Base-by-base conservation (phyloP, 2,329 filamentous ascomycete genomes). In the Aspergillus calidoustus region DNA sequence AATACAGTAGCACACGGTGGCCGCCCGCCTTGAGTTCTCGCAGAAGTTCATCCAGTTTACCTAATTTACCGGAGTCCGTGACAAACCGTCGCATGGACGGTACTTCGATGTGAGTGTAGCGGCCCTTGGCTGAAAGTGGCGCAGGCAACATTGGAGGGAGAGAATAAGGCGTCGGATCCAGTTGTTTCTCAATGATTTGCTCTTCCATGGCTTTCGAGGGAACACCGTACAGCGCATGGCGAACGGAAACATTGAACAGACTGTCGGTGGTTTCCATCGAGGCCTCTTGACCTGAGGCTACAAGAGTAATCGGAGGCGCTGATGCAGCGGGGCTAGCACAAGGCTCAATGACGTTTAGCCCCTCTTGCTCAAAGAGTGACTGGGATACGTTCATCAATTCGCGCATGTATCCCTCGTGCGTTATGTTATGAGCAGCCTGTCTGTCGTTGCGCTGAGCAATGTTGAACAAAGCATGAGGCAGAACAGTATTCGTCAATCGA, bases 11-110 rank as follows among this genome's bases (percentile, higher is more conserved):
- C 23, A 99, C 95, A 72, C 95, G 93, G 71, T 99, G 95, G 41
- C 91, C 91, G 65, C 91, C 91, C 64, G 92, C 90, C 84, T 98
- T 99, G 72, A 99, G 88, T 76, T 93, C 86, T 75, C 91, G 91
- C 15, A 99, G 85, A 19, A 99, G 83, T 67, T 91, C 84, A 75
- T 99, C 95, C 54, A 99, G 83, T 74, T 93, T 92, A 51, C 93
- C 93, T 63, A 99, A 86, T 81, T 99, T 99, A 73, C 95, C 95
- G 57, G 93, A 97, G 78, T 98, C 95, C 1, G 94, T 98, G 62
- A 99, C 95, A 73, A 99, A 99, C 69, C 93, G 92, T 54, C 89
- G 90, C 95, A 99, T 99, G 11, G 93, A 97, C 0, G 95, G 95
- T 38, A 97, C 93, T 54, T 89, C 86, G 65, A 99, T 96, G 74